phyloP scores from a whole-genome alignment of 192 early-diverging fungal species.

The Cetraspora pellucida region DNA sequence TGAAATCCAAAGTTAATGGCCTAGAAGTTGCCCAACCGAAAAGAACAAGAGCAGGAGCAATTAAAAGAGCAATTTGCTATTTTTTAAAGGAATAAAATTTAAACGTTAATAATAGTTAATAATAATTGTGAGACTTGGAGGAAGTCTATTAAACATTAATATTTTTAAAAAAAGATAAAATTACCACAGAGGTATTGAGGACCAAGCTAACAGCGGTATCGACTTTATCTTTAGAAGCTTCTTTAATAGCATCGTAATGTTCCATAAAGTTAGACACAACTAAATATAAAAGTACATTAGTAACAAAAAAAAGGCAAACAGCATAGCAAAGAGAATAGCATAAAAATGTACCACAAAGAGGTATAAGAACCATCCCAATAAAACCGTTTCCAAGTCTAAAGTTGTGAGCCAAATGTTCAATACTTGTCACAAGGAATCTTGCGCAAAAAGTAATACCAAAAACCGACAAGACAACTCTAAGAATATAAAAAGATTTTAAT shows the following conservation, averaged over 20 bases:
- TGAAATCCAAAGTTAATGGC: constrained; percentile 84
- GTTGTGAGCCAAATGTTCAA: constrained; percentile 71
- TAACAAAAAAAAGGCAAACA: constrained; percentile 26
- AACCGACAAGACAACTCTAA: constrained; percentile 62
- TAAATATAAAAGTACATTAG: background rate
- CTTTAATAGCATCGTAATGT: constrained; percentile 76
- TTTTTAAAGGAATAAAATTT: background rate
- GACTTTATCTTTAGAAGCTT: constrained; percentile 79
- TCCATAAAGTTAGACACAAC: constrained; percentile 64
- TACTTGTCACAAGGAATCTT: constrained; percentile 76
- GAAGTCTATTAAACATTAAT: no score
- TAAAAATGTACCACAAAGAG: constrained; percentile 70
- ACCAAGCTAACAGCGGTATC: constrained; percentile 51
- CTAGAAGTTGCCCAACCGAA: constrained; percentile 81
- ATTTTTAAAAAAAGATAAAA: background rate
- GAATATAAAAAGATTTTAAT: constrained; percentile 52
- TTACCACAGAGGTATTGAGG: constrained; percentile 29
- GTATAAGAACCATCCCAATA: constrained; percentile 90
- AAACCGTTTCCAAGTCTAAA: constrained; percentile 81
- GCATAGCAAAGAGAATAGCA: constrained; percentile 22
- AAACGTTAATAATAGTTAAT: background rate
- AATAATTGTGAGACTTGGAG: background rate
- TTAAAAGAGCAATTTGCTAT: constrained; percentile 83
- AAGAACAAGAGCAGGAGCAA: constrained; percentile 70
- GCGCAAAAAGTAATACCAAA: constrained; percentile 74